Conservation (phyloP, 345 rosid species). For the Arabidopsis suecica region DNA sequence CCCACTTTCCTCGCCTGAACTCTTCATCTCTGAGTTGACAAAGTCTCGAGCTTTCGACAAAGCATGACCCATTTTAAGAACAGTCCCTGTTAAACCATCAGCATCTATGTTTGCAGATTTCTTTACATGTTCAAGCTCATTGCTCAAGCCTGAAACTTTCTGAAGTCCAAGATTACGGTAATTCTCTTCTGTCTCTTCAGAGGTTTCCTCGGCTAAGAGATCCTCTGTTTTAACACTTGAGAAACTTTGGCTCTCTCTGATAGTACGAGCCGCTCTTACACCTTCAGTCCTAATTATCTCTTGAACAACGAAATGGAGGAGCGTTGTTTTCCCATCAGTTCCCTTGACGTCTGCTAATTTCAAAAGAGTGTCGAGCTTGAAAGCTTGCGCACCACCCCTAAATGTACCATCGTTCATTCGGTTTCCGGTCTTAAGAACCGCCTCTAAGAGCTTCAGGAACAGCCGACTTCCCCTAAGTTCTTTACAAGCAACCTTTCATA, state of each 20-base stretch:
- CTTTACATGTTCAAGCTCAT: constrained; percentile 85
- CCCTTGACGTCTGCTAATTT: constrained; percentile 96
- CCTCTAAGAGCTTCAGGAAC: constrained; percentile 95
- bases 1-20: constrained; percentile 69
- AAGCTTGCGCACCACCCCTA: constrained; percentile 97
- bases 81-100: constrained; percentile 75
- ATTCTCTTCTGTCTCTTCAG: constrained; percentile 69
- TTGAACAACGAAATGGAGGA: constrained; percentile 93
- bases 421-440: constrained; percentile 98
- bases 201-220: constrained; percentile 62
- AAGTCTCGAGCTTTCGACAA: constrained; percentile 64
- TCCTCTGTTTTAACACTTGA: constrained; percentile 77
- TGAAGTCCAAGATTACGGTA: constrained; percentile 80
- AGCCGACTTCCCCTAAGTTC: constrained; percentile 82
- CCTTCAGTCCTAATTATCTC: constrained; percentile 97
- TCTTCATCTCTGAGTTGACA: constrained; percentile 75
- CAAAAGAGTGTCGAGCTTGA: constrained; percentile 96
- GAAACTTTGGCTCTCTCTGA: constrained; percentile 70
- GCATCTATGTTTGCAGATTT: constrained; percentile 87
- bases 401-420: constrained; percentile 98
- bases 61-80: constrained; percentile 67
- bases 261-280: constrained; percentile 76
- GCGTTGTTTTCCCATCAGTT: constrained; percentile 93
- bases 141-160: constrained; percentile 73
- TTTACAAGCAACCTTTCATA: constrained; percentile 79